phyloP scores from a whole-genome alignment of 2,329 filamentous ascomycete species.

The Penicillium sp. region DNA sequence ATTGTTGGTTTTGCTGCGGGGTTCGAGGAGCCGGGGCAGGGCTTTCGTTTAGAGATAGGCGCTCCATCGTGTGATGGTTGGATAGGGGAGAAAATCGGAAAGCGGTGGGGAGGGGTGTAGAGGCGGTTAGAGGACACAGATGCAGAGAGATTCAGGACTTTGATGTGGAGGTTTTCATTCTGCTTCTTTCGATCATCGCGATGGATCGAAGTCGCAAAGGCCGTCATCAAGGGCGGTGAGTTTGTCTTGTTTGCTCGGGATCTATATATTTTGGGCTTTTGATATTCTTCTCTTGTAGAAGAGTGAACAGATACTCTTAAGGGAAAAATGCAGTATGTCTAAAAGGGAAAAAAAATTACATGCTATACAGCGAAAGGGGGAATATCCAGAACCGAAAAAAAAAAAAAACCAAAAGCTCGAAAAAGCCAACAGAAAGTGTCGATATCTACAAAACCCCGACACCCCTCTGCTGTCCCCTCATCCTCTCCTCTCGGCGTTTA shows the following conservation, averaged over 20 bases:
- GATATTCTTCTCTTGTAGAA: neutral
- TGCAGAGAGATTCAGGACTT: neutral
- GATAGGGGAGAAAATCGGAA: constrained; percentile 10
- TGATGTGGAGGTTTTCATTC: constrained; percentile 16
- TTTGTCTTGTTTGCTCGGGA: constrained; percentile 24
- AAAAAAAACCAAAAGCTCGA: constrained; percentile 1
- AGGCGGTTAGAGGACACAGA: neutral
- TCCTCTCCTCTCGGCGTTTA: constrained; percentile 39
- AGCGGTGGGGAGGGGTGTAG: neutral
- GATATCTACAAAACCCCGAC: constrained; percentile 29
- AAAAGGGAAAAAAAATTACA: constrained; percentile 8
- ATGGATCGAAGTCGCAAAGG: constrained; percentile 9
- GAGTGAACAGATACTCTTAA: neutral
- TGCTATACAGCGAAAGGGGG: constrained; percentile 14
- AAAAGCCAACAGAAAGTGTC: neutral
- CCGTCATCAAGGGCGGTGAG: constrained; percentile 19
- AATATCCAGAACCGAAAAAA: constrained; percentile 14
- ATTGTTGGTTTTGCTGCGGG: constrained; percentile 28
- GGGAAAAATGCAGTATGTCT: neutral
- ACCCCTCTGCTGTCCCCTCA: constrained; percentile 35
- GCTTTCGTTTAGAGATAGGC: constrained; percentile 36
- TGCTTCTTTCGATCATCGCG: constrained; percentile 4
- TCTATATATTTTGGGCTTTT: neutral
- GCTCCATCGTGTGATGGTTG: constrained; percentile 32
- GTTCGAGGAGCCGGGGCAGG: constrained; percentile 27